These are phyloP conservation scores for Globisporangium perplexum DNA, from an alignment of 352 stramenopile genomes.

Conservation along the genomic window DNA sequence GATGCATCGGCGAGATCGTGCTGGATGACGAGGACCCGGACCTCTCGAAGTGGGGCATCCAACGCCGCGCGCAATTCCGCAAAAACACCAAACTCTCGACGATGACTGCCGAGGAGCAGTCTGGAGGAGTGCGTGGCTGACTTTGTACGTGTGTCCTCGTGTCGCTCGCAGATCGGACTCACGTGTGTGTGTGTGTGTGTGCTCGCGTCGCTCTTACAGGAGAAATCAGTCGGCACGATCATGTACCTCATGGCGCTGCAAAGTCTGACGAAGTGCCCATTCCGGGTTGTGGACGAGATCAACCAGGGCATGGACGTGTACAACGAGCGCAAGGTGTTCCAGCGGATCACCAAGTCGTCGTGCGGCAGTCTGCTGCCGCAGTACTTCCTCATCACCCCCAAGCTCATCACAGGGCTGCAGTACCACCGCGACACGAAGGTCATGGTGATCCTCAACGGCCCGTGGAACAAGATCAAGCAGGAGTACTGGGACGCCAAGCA, in stretches of 20 bases:
- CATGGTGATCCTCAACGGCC: slow-evolving; percentile 84
- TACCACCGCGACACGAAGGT: slow-evolving; percentile 88
- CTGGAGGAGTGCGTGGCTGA: slow-evolving; percentile 77
- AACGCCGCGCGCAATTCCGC: slow-evolving; percentile 80
- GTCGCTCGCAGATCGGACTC: not conserved
- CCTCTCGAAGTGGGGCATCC: slow-evolving; percentile 85
- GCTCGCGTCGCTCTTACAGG: slow-evolving; percentile 29
- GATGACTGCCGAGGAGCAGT: slow-evolving; percentile 86
- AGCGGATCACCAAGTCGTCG: slow-evolving; percentile 83
- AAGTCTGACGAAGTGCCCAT: slow-evolving; percentile 82
- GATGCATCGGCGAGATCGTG: slow-evolving; percentile 79
- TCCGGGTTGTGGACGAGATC: slow-evolving; percentile 87
- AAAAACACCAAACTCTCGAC: slow-evolving; percentile 79
- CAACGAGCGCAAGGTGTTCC: slow-evolving; percentile 88
- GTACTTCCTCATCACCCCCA: slow-evolving; percentile 88
- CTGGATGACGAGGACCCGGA: slow-evolving; percentile 74
- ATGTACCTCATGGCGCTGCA: slow-evolving; percentile 90
- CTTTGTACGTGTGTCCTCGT: too few relatives aligned
- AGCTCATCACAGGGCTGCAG: slow-evolving; percentile 78
- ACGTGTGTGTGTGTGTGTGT: slow-evolving; percentile 3
- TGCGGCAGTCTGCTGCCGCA: slow-evolving; percentile 83
- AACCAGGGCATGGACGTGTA: slow-evolving; percentile 90
- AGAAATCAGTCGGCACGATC: slow-evolving; percentile 89
- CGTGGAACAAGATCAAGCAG: slow-evolving; percentile 78
- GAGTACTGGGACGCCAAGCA: slow-evolving; percentile 57